Evolutionary conservation across 108 stramenopile genomes (phyloP).

Genomic region (Skeletonema marinoi): DNA sequence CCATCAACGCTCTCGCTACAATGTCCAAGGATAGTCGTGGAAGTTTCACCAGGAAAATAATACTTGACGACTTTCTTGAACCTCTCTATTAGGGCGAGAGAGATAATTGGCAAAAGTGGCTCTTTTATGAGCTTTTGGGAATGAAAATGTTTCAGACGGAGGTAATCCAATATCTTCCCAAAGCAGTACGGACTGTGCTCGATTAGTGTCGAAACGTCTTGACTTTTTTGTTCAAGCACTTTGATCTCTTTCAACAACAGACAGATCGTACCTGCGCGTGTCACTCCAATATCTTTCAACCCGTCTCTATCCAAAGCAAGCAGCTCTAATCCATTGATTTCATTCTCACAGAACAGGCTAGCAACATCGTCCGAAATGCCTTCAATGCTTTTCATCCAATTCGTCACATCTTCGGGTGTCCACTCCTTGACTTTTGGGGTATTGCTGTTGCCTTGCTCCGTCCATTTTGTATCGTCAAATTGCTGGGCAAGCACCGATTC

Average conservation of each 20-base stretch:
- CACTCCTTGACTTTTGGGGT: conserved; percentile 3
- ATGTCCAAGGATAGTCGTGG: no score
- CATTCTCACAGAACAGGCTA: neutral
- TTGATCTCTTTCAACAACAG: conserved; percentile 22
- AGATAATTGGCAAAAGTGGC: no score
- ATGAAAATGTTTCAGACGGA: neutral
- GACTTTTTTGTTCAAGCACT: neutral
- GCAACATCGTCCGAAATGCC: neutral
- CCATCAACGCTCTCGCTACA: no score
- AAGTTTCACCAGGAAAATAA: no score
- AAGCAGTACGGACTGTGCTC: neutral
- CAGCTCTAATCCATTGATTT: conserved; percentile 14
- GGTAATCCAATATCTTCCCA: neutral
- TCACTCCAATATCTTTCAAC: conserved; percentile 16
- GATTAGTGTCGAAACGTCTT: neutral
- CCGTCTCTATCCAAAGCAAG: conserved; percentile 17
- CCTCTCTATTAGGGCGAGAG: neutral
- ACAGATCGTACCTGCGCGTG: conserved; percentile 12
- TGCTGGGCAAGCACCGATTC: neutral
- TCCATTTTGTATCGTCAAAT: neutral
- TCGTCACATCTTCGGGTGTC: conserved; percentile 16
- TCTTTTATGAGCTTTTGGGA: neutral
- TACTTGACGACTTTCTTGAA: no score
- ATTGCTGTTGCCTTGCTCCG: neutral
- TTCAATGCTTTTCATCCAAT: conserved; percentile 3